Percentiles rank a stretch among this genome's conserved stretches.
These are phyloP conservation scores for Fistulinella prunicolor DNA, from an alignment of 768 basidiomycete species.

Conservation along the genomic window DNA sequence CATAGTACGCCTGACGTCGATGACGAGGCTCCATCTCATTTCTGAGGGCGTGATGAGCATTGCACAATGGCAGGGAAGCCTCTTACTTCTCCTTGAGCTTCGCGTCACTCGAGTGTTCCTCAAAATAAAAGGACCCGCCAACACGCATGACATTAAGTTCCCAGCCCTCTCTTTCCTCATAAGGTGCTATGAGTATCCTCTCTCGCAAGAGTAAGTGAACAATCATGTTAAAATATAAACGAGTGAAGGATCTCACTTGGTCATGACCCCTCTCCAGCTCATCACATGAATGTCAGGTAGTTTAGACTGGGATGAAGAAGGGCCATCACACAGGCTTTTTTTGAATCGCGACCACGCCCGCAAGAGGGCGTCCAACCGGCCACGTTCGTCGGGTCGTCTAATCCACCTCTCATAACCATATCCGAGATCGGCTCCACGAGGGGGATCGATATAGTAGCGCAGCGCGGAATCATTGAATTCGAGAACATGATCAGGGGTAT, in stretches of 20 bases:
- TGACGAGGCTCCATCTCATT: slow-evolving; percentile 64
- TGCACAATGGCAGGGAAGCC: neutral
- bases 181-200: slow-evolving; percentile 79
- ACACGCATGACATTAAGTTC: slow-evolving; percentile 81
- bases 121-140: slow-evolving; percentile 67
- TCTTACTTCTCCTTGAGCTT: slow-evolving; percentile 64
- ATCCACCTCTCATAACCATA: slow-evolving; percentile 76
- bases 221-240: neutral
- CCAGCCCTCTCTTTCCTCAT: slow-evolving; percentile 78
- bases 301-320: slow-evolving; percentile 24
- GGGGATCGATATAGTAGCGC: slow-evolving; percentile 70
- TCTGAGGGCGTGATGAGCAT: slow-evolving; percentile 36
- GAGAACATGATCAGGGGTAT: slow-evolving; percentile 52
- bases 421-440: slow-evolving; percentile 57
- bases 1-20: slow-evolving; percentile 69
- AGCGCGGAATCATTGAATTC: slow-evolving; percentile 68
- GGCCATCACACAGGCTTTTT: slow-evolving; percentile 30
- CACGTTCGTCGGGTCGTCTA: slow-evolving; percentile 59
- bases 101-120: slow-evolving; percentile 64
- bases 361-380: slow-evolving; percentile 67
- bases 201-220: slow-evolving; percentile 33
- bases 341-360: slow-evolving; percentile 50
- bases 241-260: slow-evolving; percentile 53
- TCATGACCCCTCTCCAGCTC: slow-evolving; percentile 81
- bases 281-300: slow-evolving; percentile 52